Evolutionary conservation across 345 rosid species (phyloP).

Genomic region (Melaleuca alternifolia): DNA sequence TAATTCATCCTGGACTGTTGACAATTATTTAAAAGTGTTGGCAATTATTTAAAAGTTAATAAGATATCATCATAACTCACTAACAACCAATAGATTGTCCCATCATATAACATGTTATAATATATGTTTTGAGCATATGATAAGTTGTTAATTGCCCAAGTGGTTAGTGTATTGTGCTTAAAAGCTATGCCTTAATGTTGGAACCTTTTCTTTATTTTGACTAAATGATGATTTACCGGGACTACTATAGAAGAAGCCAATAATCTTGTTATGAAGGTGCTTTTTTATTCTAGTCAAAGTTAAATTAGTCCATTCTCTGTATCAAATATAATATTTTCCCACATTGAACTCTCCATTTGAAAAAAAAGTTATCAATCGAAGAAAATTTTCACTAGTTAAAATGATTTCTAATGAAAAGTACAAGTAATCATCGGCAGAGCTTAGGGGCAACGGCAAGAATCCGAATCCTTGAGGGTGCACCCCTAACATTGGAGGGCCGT

Average conservation of each 20-base stretch:
- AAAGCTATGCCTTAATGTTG: not conserved
- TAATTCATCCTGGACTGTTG: not conserved
- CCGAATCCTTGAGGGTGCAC: too few relatives aligned
- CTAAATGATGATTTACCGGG: not conserved
- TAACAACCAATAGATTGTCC: not conserved
- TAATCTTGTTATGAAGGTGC: not conserved
- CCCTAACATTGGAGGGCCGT: too few relatives aligned
- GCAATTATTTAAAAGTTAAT: not conserved
- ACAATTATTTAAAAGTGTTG: too few relatives aligned
- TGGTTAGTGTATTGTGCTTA: not conserved
- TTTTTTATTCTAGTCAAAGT: not conserved
- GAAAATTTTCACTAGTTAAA: not conserved
- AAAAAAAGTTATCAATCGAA: not conserved
- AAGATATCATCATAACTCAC: not conserved
- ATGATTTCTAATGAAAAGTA: not conserved
- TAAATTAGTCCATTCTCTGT: not conserved
- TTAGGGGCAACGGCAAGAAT: too few relatives aligned
- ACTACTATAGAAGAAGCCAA: too few relatives aligned
- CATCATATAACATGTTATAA: not conserved
- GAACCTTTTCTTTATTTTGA: not conserved
- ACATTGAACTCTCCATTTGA: not conserved
- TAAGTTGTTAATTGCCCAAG: not conserved
- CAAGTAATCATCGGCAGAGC: not conserved
- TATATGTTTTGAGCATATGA: not conserved
- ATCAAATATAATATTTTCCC: not conserved